These are phyloP conservation scores for Penicillium soppii DNA, from an alignment of 495 filamentous ascomycete genomes.

Conservation along the genomic window DNA sequence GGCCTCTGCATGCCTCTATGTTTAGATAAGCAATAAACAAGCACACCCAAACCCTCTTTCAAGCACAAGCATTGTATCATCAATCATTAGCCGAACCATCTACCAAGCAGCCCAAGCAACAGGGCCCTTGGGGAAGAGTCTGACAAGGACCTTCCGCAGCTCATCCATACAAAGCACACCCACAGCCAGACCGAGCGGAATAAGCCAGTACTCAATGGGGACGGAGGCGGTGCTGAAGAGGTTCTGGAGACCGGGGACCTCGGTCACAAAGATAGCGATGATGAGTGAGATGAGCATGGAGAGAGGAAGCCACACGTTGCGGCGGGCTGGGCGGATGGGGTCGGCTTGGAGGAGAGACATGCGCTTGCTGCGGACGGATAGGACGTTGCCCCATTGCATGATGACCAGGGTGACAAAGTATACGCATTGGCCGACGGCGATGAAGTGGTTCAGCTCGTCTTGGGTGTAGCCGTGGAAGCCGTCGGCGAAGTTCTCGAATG, in stretches of 20 bases:
- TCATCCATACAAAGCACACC: constrained; percentile 52
- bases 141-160: constrained; percentile 45
- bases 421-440: constrained; percentile 57
- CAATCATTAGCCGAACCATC: neutral
- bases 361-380: constrained; percentile 49
- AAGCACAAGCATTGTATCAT: neutral
- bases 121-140: constrained; percentile 40
- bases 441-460: constrained; percentile 42
- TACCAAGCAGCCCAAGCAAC: constrained; percentile 50
- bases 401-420: constrained; percentile 73
- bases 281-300: constrained; percentile 42
- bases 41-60: too few species aligned
- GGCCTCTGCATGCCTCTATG: too few species aligned
- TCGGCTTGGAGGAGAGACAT: constrained; percentile 52
- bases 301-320: constrained; percentile 50
- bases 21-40: too few species aligned
- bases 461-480: constrained; percentile 49
- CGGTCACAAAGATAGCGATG: constrained; percentile 54
- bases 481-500: constrained; percentile 45
- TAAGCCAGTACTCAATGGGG: constrained; percentile 51
- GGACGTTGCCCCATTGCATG: constrained; percentile 52
- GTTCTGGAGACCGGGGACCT: constrained; percentile 47
- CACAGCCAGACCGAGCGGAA: constrained; percentile 47
- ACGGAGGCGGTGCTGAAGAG: constrained; percentile 49
- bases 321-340: constrained; percentile 44